Conservation (phyloP, 805 yeast genomes). For the Citeromyces matritensis region DNA sequence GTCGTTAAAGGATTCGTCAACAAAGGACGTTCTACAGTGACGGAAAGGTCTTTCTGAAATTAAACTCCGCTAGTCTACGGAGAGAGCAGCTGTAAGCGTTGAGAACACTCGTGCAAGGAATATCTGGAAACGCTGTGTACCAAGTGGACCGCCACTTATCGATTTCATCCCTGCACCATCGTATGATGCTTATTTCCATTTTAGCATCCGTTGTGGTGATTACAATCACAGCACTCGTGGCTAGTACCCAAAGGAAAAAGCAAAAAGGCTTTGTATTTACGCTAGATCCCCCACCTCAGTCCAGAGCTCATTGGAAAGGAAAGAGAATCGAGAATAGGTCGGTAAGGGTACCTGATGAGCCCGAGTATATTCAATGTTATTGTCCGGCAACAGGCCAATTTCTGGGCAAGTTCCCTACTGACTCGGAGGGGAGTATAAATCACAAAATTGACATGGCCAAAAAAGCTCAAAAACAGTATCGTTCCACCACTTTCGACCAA, state of each 20-base stretch:
- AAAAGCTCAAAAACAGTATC: slow-evolving; percentile 38
- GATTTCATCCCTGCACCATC: too few species aligned
- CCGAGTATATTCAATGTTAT: slow-evolving; percentile 60
- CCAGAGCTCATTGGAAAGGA: slow-evolving; percentile 87
- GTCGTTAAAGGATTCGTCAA: too few species aligned
- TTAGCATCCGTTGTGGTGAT: too few species aligned
- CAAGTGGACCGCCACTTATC: too few species aligned
- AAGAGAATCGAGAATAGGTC: slow-evolving; percentile 54
- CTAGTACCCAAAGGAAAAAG: background rate
- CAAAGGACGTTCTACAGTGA: too few species aligned
- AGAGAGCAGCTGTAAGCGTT: too few species aligned
- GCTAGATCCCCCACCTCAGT: slow-evolving; percentile 55
- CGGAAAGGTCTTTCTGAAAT: too few species aligned
- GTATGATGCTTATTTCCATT: too few species aligned
- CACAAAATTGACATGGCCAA: slow-evolving; percentile 34
- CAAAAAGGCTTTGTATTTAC: slow-evolving; percentile 27
- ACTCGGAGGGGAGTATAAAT: slow-evolving; percentile 61
- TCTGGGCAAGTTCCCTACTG: slow-evolving; percentile 57
- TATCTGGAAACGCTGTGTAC: too few species aligned
- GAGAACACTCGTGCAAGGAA: too few species aligned
- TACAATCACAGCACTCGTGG: too few species aligned
- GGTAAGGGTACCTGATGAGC: slow-evolving; percentile 43
- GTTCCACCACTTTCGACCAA: slow-evolving; percentile 38
- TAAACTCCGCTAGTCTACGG: too few species aligned
- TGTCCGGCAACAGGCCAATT: slow-evolving; percentile 96